Evolutionary conservation across 2,329 filamentous ascomycete genomes (phyloP).

Genomic region (Lachnellula cervina): DNA sequence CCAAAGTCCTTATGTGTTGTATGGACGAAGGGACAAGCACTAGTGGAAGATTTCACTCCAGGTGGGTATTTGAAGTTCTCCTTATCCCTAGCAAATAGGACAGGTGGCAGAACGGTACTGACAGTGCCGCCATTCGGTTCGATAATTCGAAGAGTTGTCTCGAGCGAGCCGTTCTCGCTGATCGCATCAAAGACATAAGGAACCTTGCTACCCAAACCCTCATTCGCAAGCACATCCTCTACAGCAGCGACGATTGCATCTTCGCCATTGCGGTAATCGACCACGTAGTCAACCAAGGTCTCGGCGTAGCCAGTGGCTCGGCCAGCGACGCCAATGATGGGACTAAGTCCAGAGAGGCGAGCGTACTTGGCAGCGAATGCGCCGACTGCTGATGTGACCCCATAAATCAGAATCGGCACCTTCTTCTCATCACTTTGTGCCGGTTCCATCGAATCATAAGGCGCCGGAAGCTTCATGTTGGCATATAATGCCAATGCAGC

Average conservation of each 20-base stretch:
- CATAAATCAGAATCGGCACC: constrained; percentile 42
- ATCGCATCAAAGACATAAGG: constrained; percentile 21
- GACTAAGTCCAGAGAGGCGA: constrained; percentile 44
- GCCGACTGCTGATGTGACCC: constrained; percentile 49
- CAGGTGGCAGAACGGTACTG: constrained; percentile 8
- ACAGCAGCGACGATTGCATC: constrained; percentile 31
- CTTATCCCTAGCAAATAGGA: constrained; percentile 7
- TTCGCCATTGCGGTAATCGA: constrained; percentile 50
- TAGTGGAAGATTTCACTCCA: constrained; percentile 3
- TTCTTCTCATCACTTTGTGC: constrained; percentile 21
- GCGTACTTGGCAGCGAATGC: constrained; percentile 50
- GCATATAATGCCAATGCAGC: constrained; percentile 35
- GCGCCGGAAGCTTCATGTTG: constrained; percentile 33
- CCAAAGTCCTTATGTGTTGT: constrained; percentile 9
- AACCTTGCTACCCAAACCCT: constrained; percentile 6
- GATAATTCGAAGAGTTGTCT: constrained; percentile 7
- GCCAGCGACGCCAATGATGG: constrained; percentile 53
- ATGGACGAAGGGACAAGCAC: constrained; percentile 3
- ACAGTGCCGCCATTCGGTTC: constrained; percentile 5
- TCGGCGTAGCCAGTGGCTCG: constrained; percentile 42
- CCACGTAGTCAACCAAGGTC: constrained; percentile 45
- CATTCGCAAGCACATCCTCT: constrained; percentile 9
- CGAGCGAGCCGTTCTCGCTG: constrained; percentile 12
- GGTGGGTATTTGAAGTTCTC: constrained; percentile 3
- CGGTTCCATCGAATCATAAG: constrained; percentile 29